These are phyloP conservation scores for Fusarium marasasianum DNA, from an alignment of 2,329 filamentous ascomycete species.

Conservation along the genomic window DNA sequence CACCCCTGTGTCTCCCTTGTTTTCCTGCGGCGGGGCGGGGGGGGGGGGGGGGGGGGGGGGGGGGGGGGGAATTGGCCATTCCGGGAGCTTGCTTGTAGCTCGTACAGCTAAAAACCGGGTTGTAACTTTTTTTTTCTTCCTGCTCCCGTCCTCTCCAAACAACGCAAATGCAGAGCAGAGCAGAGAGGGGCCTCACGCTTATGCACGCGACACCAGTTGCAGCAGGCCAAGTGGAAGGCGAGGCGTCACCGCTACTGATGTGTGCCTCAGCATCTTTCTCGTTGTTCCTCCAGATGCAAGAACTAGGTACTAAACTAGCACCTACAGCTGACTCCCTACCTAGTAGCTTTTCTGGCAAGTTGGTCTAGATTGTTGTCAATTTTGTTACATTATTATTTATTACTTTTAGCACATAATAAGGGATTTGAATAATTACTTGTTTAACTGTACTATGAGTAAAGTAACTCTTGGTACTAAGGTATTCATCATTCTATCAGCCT, in stretches of 20 bases:
- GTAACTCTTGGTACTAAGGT: background rate
- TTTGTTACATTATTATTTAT: background rate
- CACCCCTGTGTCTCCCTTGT: too few species aligned
- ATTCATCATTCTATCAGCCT: background rate
- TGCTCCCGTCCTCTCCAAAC: background rate
- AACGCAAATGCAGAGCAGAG: conserved; percentile 1
- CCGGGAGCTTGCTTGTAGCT: conserved; percentile 14
- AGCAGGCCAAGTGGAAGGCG: conserved; percentile 33
- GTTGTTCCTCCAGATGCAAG: background rate
- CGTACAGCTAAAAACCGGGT: conserved; percentile 19
- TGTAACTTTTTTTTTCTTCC: conserved; percentile 10
- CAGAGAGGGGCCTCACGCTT: conserved; percentile 34
- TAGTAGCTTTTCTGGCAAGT: background rate
- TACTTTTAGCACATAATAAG: background rate
- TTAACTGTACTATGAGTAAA: background rate
- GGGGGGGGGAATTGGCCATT: conserved; percentile 14
- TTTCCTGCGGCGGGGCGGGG: too few species aligned
- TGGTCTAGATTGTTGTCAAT: background rate
- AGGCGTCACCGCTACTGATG: conserved; percentile 38
- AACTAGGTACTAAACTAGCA: background rate
- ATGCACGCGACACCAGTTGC: conserved; percentile 44
- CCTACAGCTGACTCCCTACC: background rate
- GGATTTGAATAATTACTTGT: background rate
- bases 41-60: background rate
- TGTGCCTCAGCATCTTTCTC: conserved; percentile 8